Base-by-base conservation (phyloP, 495 filamentous ascomycete genomes). In the Aspergillus cristatus region DNA sequence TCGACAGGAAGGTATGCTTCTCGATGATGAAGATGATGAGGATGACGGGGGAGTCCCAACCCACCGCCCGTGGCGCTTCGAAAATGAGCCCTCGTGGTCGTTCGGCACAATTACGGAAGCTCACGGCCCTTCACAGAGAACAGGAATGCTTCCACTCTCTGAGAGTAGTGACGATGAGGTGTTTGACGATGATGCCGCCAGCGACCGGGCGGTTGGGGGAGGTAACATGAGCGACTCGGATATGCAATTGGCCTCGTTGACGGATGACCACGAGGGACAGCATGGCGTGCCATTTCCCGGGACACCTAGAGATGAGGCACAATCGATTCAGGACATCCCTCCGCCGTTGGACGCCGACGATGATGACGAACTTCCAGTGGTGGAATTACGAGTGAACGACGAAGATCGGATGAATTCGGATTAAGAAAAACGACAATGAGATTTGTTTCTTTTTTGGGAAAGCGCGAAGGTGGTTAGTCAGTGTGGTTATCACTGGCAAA, bases 201-300 rank as follows among this genome's bases (percentile, higher is more conserved):
- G 64, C 49, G 68, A 61, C 34, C 55, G 59, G 42, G 67, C 65
- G 6, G 67, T 64, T n/a, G 61, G 57, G 6, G 66, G 62, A 14
- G 55, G 53, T 6, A 55, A 61, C 41, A 48, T 61, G 15, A 70
- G 63, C 36, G 56, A 62, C 37, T 40, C 50, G 14, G 67, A 58
- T 17, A 42, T 54, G 13, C 55, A 53, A n/a, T 40, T 68, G 38
- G 45, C 48, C 32, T 54, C 46, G 0, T 45, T 68, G 15, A 52
- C 50, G 1, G 60, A 56, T 14, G 58, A 54, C 33, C 47, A 49
- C 2, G 47, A 38, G 4, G 48, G 54, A 15, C 41, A 46, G n/a
- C 56, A 52, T 14, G 47, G 41, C 1, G 20, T 24, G 20, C 4
- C 20, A 24, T 53, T 37, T 26, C 50, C 51, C 10, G 54, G 54